phyloP scores from a whole-genome alignment of 2,329 filamentous ascomycete genomes.

The Akanthomyces uredinophilus region DNA sequence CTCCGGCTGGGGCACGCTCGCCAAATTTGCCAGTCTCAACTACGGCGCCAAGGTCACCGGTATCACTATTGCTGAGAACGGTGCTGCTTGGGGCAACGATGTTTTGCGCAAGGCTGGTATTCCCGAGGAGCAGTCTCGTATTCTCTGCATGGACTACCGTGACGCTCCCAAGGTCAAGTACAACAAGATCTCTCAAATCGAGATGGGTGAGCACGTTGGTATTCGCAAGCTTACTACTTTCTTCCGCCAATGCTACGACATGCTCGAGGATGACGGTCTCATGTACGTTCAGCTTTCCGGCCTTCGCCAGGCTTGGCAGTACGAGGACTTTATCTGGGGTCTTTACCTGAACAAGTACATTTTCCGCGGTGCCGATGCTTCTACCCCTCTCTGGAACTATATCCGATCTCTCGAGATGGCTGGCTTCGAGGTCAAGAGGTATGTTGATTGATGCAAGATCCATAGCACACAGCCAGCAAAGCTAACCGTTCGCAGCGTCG shows the following conservation, averaged over 20 bases:
- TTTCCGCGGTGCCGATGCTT: conserved; percentile 95
- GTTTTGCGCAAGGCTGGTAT: conserved; percentile 79
- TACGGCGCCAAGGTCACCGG: conserved; percentile 83
- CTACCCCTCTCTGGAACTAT: conserved; percentile 84
- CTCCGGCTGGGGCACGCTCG: conserved; percentile 95
- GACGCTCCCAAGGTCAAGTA: conserved; percentile 82
- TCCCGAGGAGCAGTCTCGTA: conserved; percentile 79
- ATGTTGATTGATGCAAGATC: neutral
- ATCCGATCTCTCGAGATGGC: conserved; percentile 76
- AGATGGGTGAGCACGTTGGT: conserved; percentile 99
- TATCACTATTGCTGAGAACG: conserved; percentile 91
- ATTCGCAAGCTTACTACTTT: conserved; percentile 81
- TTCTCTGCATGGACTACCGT: conserved; percentile 95
- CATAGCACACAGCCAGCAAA: neutral
- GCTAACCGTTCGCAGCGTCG: conserved; percentile 44
- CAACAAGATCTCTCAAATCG: conserved; percentile 93
- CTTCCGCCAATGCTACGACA: conserved; percentile 81
- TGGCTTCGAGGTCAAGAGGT: conserved; percentile 68
- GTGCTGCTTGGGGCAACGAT: conserved; percentile 94
- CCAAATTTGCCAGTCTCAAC: conserved; percentile 87
- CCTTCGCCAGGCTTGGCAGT: conserved; percentile 92
- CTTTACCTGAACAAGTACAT: conserved; percentile 99
- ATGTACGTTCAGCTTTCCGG: conserved; percentile 97
- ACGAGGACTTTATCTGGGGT: conserved; percentile 96
- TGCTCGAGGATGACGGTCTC: conserved; percentile 92